phyloP scores from a whole-genome alignment of 1,284 basidiomycete species.

The Fomitopsis pinicola region DNA sequence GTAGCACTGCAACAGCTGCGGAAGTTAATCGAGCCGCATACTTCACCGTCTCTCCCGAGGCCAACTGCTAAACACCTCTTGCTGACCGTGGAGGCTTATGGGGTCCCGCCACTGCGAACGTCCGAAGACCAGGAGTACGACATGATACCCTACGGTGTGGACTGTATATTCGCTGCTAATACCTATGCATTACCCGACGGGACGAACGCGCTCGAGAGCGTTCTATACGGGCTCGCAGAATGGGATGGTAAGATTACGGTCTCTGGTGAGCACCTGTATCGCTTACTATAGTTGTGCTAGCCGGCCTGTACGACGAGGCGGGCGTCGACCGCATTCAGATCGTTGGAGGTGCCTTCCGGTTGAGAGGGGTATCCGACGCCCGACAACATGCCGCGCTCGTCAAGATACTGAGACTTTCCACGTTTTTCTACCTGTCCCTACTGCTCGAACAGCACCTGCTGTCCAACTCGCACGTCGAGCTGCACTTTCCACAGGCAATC shows the following conservation, averaged over 20 bases:
- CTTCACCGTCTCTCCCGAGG: conserved; percentile 18
- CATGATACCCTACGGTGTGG: conserved; percentile 34
- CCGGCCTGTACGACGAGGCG: neutral
- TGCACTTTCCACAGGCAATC: conserved; percentile 37
- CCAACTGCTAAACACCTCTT: conserved; percentile 41
- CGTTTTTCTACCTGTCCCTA: conserved; percentile 57
- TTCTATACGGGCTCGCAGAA: conserved; percentile 49
- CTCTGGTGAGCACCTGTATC: neutral
- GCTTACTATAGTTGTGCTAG: neutral
- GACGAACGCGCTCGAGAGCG: conserved; percentile 19
- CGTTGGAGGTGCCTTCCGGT: conserved; percentile 57
- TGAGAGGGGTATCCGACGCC: conserved; percentile 41
- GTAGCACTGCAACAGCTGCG: conserved; percentile 27
- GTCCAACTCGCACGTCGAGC: conserved; percentile 41
- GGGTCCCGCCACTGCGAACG: neutral
- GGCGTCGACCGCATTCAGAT: conserved; percentile 29
- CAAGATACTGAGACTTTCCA: conserved; percentile 46
- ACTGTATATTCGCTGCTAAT: conserved; percentile 42
- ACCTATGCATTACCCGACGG: conserved; percentile 38
- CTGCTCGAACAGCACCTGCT: conserved; percentile 59
- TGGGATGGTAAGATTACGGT: conserved; percentile 39
- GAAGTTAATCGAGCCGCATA: conserved; percentile 19
- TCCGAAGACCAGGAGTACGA: conserved; percentile 38
- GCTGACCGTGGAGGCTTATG: conserved; percentile 38
- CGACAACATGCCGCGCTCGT: conserved; percentile 40